phyloP scores from a whole-genome alignment of 306 rosid genomes.

The Macrotyloma uniflorum region DNA sequence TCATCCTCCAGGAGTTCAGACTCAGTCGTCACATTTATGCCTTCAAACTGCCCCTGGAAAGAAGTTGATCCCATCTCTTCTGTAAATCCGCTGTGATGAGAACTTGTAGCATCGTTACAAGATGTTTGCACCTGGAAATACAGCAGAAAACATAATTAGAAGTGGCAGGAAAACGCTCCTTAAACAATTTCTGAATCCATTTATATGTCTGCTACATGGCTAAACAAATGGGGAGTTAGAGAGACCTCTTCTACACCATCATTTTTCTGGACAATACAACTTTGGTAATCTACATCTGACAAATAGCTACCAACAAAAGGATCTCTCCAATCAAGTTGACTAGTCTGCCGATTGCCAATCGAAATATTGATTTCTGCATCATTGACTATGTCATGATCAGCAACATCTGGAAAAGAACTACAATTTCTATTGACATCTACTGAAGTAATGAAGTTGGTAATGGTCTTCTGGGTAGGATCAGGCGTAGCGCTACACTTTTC shows the following conservation, averaged over 20 bases:
- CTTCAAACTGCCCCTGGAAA: conserved; percentile 41
- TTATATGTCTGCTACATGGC: conserved; percentile 32
- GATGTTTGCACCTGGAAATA: conserved; percentile 41
- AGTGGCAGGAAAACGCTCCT: background rate
- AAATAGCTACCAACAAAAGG: conserved; percentile 43
- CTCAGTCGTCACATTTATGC: conserved; percentile 33
- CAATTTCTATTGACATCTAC: conserved; percentile 53
- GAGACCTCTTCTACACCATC: conserved; percentile 43
- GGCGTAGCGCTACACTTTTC: conserved; percentile 49
- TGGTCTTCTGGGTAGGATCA: conserved; percentile 78
- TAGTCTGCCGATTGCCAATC: conserved; percentile 41
- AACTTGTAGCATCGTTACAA: conserved; percentile 38
- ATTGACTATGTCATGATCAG: conserved; percentile 42
- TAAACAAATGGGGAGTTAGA: background rate
- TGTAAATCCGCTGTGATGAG: conserved; percentile 22
- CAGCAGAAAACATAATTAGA: conserved; percentile 30
- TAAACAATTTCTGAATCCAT: conserved; percentile 12
- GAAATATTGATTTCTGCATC: conserved; percentile 53
- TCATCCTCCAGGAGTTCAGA: conserved; percentile 37
- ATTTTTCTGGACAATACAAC: conserved; percentile 37
- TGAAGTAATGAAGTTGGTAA: conserved; percentile 63
- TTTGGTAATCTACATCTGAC: conserved; percentile 39
- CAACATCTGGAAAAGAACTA: conserved; percentile 43
- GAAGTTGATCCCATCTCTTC: conserved; percentile 39
- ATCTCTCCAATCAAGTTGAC: conserved; percentile 39